Conservation (phyloP, 768 basidiomycete species). For the Naganishia vaughanmartiniae region DNA sequence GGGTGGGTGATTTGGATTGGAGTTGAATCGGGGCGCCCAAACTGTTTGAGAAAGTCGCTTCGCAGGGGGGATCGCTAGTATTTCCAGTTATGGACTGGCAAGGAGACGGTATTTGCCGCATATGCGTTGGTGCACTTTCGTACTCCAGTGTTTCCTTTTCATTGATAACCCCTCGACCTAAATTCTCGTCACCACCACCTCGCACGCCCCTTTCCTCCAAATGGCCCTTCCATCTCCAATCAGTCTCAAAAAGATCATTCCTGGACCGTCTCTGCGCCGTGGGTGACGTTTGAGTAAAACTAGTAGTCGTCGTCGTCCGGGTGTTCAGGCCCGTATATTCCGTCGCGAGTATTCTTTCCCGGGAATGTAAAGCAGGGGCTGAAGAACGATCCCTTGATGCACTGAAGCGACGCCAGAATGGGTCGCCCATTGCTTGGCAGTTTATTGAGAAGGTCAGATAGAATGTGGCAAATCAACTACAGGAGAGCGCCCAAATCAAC, state of each 20-base stretch:
- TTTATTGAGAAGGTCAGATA: no score
- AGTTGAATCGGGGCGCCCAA: slow-evolving; percentile 14
- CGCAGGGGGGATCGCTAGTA: no score
- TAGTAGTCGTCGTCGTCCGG: not conserved
- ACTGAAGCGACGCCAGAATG: slow-evolving; percentile 19
- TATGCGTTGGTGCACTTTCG: no score
- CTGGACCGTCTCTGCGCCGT: not conserved
- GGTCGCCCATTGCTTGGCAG: slow-evolving; percentile 11
- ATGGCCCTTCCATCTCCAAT: slow-evolving; percentile 26
- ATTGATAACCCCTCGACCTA: no score
- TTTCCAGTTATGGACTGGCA: not conserved
- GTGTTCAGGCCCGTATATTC: not conserved
- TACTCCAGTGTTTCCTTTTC: not conserved
- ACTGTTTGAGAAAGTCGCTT: no score
- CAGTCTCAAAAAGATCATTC: slow-evolving; percentile 24
- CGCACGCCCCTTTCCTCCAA: not conserved
- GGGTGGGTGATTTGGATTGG: not conserved
- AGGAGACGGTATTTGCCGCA: not conserved
- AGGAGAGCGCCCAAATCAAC: not conserved
- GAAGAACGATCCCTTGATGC: not conserved
- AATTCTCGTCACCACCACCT: not conserved
- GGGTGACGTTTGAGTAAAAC: not conserved
- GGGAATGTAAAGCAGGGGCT: not conserved
- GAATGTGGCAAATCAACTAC: not conserved
- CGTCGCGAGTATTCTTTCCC: not conserved